Percentiles rank a stretch among this genome's conserved stretches.
These are phyloP conservation scores for Podospora appendiculata DNA, from an alignment of 495 filamentous ascomycete species.

Conservation along the genomic window DNA sequence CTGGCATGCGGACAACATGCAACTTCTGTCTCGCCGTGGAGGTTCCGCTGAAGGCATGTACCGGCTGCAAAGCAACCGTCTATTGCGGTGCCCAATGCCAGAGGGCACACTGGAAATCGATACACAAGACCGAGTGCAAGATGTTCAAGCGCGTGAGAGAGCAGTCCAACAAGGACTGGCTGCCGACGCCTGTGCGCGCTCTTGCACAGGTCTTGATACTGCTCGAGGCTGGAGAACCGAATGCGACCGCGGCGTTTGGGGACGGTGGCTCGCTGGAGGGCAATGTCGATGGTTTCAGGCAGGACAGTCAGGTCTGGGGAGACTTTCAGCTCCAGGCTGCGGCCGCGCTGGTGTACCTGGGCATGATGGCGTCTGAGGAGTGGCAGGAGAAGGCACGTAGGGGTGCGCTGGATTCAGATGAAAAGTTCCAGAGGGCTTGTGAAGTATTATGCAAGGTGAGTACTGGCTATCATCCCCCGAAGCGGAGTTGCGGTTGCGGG, in stretches of 20 bases:
- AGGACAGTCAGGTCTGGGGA: conserved; percentile 15
- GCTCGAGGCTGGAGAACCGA: conserved; percentile 6
- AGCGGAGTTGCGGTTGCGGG: too few species aligned
- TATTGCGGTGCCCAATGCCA: conserved; percentile 53
- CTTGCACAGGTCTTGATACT: conserved; percentile 37
- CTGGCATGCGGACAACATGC: conserved; percentile 28
- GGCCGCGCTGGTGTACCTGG: conserved; percentile 32
- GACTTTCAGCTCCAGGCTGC: conserved; percentile 40
- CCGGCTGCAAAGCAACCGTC: conserved; percentile 36
- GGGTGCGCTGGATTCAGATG: conserved; percentile 15
- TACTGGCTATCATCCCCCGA: too few species aligned
- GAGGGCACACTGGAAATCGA: conserved; percentile 44
- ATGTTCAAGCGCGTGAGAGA: conserved; percentile 25
- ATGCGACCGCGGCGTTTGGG: conserved; percentile 15
- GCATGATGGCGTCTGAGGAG: conserved; percentile 17
- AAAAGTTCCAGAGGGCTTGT: not conserved
- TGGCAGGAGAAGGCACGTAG: conserved; percentile 21
- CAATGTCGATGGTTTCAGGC: conserved; percentile 25
- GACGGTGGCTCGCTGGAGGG: conserved; percentile 23
- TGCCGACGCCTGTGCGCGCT: conserved; percentile 42
- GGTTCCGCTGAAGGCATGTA: conserved; percentile 35
- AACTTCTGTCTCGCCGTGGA: conserved; percentile 30
- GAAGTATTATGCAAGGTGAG: not conserved
- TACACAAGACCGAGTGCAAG: conserved; percentile 47
- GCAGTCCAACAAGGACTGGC: conserved; percentile 14